Evolutionary conservation across 2,329 filamentous ascomycete species (phyloP).

Genomic region (Cladosporium phlei): DNA sequence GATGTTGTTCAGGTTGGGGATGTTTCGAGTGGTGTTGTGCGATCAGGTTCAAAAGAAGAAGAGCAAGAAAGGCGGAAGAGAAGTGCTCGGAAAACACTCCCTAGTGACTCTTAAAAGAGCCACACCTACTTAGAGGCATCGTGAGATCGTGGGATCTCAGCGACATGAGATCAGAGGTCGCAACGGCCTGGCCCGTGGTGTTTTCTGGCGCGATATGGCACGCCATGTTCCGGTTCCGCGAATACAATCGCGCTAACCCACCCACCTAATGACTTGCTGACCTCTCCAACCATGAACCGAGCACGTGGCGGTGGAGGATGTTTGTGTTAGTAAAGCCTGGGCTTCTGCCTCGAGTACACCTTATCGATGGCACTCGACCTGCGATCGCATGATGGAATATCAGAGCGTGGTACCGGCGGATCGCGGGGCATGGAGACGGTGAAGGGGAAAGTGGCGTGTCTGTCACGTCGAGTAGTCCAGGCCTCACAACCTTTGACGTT

Average conservation of each 20-base stretch:
- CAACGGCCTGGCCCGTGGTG: constrained; percentile 1
- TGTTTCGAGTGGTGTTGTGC: too few species aligned
- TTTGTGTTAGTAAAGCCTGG: too few species aligned
- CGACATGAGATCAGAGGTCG: constrained; percentile 9
- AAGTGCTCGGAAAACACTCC: too few species aligned
- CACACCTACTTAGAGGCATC: constrained; percentile 5
- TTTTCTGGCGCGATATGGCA: not conserved
- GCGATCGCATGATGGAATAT: too few species aligned
- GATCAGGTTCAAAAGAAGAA: too few species aligned
- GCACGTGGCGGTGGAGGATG: constrained; percentile 4
- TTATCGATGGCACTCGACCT: too few species aligned
- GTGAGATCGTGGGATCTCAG: constrained; percentile 4
- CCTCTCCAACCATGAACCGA: not conserved
- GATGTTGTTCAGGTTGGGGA: not conserved
- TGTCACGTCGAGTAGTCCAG: not conserved
- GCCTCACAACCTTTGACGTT: constrained; percentile 8
- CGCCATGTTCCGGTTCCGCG: not conserved
- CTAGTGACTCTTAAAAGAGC: too few species aligned
- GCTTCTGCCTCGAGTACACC: too few species aligned
- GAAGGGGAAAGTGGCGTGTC: not conserved
- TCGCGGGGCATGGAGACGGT: constrained; percentile 1
- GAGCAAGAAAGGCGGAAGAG: not conserved
- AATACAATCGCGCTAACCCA: too few species aligned
- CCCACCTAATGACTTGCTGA: too few species aligned
- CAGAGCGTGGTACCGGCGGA: constrained; percentile 2